Conservation (phyloP, 1,284 basidiomycete species). For the Chondrostereum purpureum region DNA sequence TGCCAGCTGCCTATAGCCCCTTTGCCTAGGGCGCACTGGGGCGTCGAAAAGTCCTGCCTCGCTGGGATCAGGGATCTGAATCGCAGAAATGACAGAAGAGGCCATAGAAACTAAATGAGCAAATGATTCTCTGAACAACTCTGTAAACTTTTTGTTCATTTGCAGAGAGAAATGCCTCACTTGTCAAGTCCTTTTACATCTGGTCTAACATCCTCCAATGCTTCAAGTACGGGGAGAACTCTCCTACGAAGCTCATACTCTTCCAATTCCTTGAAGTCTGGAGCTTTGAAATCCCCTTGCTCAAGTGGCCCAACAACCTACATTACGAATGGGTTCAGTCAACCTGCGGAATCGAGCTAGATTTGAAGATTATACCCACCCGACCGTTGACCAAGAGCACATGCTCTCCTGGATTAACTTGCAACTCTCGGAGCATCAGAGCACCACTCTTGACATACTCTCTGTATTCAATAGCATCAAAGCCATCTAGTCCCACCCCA, state of each 20-base stretch:
- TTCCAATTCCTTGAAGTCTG: slow-evolving; percentile 66
- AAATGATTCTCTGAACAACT: slow-evolving; percentile 38
- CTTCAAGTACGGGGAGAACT: slow-evolving; percentile 58
- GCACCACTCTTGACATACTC: slow-evolving; percentile 37
- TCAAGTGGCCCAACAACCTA: slow-evolving; percentile 65
- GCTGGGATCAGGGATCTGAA: slow-evolving; percentile 65
- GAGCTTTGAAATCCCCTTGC: slow-evolving; percentile 46
- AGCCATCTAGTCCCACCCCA: slow-evolving; percentile 26
- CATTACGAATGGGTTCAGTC: slow-evolving; percentile 50
- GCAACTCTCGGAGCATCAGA: slow-evolving; percentile 44
- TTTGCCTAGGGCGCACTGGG: slow-evolving; percentile 45
- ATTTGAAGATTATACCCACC: slow-evolving; percentile 33
- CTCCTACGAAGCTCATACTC: slow-evolving; percentile 70
- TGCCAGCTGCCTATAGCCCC: slow-evolving; percentile 54
- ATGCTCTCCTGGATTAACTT: slow-evolving; percentile 48
- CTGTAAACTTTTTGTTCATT: no score
- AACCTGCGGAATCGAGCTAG: neutral
- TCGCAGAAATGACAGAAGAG: slow-evolving; percentile 64
- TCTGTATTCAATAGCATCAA: slow-evolving; percentile 28
- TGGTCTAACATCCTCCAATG: slow-evolving; percentile 49
- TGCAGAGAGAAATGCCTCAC: slow-evolving; percentile 29
- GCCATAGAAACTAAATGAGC: slow-evolving; percentile 58
- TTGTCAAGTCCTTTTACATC: slow-evolving; percentile 36
- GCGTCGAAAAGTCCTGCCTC: slow-evolving; percentile 68
- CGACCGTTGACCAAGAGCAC: slow-evolving; percentile 78